Evolutionary conservation across 371 early-diverging fungal genomes (phyloP).

Genomic region (Batkoa obscura): DNA sequence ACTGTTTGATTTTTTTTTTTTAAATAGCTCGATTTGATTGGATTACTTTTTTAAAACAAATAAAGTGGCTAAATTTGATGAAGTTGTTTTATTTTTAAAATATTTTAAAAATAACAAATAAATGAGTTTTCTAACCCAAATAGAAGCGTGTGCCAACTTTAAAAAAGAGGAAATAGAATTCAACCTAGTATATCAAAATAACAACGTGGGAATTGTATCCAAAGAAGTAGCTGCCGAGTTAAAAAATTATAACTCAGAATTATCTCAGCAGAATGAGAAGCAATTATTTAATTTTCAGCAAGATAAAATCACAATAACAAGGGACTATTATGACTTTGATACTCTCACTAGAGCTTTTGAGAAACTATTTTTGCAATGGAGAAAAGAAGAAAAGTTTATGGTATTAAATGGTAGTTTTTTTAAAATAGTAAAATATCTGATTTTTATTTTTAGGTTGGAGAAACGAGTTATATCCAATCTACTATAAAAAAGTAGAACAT

Average conservation of each 20-base stretch:
- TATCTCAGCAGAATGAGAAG: neutral
- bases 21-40: no score
- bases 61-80: no score
- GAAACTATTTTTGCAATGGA: neutral
- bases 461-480: conserved; percentile 65
- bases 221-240: neutral
- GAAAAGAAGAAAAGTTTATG: neutral
- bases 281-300: neutral
- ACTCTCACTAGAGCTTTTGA: neutral
- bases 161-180: no score
- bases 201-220: neutral
- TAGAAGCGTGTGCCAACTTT: no score
- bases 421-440: neutral
- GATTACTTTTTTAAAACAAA: no score
- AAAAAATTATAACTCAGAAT: neutral
- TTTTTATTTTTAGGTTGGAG: conserved; percentile 32
- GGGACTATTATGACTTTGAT: neutral
- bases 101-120: no score
- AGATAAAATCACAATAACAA: neutral
- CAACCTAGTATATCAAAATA: no score
- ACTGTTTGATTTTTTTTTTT: no score
- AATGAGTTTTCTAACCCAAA: no score
- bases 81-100: no score
- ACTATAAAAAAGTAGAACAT: conserved; percentile 16
- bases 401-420: neutral